Base-by-base conservation (phyloP, 495 filamentous ascomycete genomes). In the Glutinoglossum americanum region DNA sequence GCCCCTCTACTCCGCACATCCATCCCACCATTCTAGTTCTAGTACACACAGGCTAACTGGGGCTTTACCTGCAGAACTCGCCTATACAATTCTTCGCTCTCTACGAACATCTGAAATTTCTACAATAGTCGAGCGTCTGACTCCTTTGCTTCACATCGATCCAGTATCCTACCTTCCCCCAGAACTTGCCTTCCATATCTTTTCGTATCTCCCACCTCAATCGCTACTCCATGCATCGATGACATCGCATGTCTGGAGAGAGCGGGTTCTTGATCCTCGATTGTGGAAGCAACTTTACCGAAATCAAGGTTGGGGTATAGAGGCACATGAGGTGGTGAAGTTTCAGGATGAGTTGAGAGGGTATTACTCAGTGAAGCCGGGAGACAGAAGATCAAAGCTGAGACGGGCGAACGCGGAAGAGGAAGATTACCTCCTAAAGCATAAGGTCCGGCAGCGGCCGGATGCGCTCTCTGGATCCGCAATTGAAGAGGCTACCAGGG, bases 111-210 rank as follows among this genome's bases (percentile, higher is more conserved):
- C 80, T 33, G 77, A 80, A 13, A 80, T 94, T 54, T 80, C 82
- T 17, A 74, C 79, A n/a, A 79, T 95, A 23, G 86, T 92, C 26
- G 81, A 85, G 45, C 74, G 76, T 45, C 71, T 94, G 19, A 80
- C 82, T 51, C 85, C 83, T 8, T 78, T 86, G 6, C 81, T 94
- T 26, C 88, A 96, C 68, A 87, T 95, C 70, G 87, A 98, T 69
- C 94, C 94, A 49, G 77, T 94, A 32, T 69, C 79, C 58, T 80
- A 85, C 63, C 78, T 98, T 9, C 92, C 92, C 0, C 79, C 85
- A 1, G 92, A 98, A 66, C 79, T 97, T 58, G 89, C 84, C 54
- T 81, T 88, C 56, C 81, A 92, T 63, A 82, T 96, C 17, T 82
- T 97, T 44, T 84, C 83, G 32, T 94, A 86, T 64, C 79, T 98